phyloP scores from a whole-genome alignment of 2,329 filamentous ascomycete species.

The Coccinonectria pachysandricola region DNA sequence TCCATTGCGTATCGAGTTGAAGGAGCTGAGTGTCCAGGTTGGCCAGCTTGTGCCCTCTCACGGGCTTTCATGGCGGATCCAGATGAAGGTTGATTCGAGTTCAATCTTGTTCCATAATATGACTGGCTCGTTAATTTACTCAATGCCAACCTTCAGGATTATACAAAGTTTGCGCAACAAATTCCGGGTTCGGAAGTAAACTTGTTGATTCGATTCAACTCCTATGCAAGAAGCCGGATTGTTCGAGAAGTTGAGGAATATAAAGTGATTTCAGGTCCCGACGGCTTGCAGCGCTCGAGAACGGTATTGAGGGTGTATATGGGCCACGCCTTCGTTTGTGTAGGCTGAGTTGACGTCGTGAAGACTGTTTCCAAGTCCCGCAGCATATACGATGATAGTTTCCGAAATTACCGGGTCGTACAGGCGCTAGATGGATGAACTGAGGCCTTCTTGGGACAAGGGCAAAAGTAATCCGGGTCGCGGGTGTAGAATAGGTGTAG shows the following conservation, averaged over 20 bases:
- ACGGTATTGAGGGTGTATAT: slow-evolving; percentile 4
- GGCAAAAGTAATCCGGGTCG: no score
- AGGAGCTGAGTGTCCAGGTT: slow-evolving; percentile 13
- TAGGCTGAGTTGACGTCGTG: slow-evolving; percentile 13
- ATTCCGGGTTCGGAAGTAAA: slow-evolving; percentile 6
- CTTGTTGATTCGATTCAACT: slow-evolving; percentile 12
- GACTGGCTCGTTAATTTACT: slow-evolving; percentile 41
- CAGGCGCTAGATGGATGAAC: slow-evolving; percentile 8
- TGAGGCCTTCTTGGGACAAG: no score
- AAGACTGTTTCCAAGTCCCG: slow-evolving; percentile 12
- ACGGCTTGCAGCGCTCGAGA: slow-evolving; percentile 7
- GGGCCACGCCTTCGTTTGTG: slow-evolving; percentile 11
- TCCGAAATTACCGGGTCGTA: slow-evolving; percentile 12
- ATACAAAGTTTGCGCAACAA: no score
- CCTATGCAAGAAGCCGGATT: slow-evolving; percentile 13
- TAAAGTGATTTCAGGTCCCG: slow-evolving; percentile 9
- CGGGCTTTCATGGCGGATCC: slow-evolving; percentile 46
- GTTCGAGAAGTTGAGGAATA: slow-evolving; percentile 7
- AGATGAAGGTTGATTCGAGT: slow-evolving; percentile 30
- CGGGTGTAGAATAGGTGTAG: slow-evolving; percentile 3
- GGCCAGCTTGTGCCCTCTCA: slow-evolving; percentile 38
- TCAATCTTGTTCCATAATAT: slow-evolving; percentile 45
- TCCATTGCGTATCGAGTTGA: slow-evolving; percentile 17
- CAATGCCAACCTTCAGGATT: no score
- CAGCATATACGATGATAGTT: slow-evolving; percentile 15